Base-by-base conservation (phyloP, 2,329 filamentous ascomycete species). In the Fusarium sarcochroum region DNA sequence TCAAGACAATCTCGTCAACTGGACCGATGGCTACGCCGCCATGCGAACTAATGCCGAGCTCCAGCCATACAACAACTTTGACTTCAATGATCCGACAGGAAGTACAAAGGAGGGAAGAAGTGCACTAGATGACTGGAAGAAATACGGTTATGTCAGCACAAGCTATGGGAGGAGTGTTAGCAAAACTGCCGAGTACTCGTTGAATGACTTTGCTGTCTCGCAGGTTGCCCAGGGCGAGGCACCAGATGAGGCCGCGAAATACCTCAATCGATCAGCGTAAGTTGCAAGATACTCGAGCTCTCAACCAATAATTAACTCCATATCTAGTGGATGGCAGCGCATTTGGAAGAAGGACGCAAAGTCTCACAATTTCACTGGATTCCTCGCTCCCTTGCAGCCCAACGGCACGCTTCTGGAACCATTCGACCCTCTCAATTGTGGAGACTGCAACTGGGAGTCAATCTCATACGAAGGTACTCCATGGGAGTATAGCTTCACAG, bases 61-160 rank as follows among this genome's bases (percentile, higher is more conserved):
- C 40, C 80, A 81, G 5, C 84, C 87, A 4, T 80, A 82, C 18
- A 86, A 85, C 56, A 84, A 82, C 54, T 76, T 83, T 66, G 83
- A 85, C 55, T 80, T 83, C 0, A 77, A 82, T 18, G 86, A 87
- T 1, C 80, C 81, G 1, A 86, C 86, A 40, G 84, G 84, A 0
- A 86, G 83, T 2, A 87, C 84, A 0, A 55, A 55, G 9, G 52
- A 85, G 86, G 87, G 87, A 0, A 81, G 87, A 23, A 85, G 87
- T 11, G 87, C 86, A 3, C 77, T 90, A 2, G 83, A 85, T 5
- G 87, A 89, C 76, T 90, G 88, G 87, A 78, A 86, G 7, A 73
- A 80, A 17, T 81, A 84, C 17, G 86, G 86, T 1, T 89, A 86
- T 69, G 87, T 90, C 46, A 86, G 86, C 1, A 82, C 84, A 0